A percentile compares a stretch with the other conserved stretches of the same genome.
These are phyloP conservation scores for Sporobolus alterniflorus DNA, from an alignment of 202 grass and related monocot species.

Conservation along the genomic window DNA sequence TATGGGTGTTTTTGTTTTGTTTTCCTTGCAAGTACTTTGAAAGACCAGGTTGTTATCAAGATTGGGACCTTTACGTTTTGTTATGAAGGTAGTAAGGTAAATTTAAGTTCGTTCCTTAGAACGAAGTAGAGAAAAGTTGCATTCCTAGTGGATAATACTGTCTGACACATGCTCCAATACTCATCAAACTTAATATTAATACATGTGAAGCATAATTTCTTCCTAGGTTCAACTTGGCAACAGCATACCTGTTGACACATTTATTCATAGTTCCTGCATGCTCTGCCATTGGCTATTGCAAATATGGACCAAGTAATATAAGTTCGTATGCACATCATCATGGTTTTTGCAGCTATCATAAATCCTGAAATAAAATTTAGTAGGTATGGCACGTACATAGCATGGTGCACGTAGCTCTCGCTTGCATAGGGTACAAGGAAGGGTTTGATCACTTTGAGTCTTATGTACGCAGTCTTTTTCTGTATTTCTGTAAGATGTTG, in stretches of 20 bases:
- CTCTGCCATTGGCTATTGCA: constrained; percentile 2
- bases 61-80: background rate
- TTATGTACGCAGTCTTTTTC: too few species aligned
- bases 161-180: background rate
- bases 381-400: background rate
- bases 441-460: too few species aligned
- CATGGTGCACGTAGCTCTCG: too few species aligned
- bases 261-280: constrained; percentile 20
- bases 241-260: constrained; percentile 3
- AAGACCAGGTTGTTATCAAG: constrained; percentile 24
- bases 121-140: background rate
- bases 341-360: constrained; percentile 23
- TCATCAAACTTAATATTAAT: constrained; percentile 13
- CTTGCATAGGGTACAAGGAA: too few species aligned
- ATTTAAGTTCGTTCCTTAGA: constrained; percentile 21
- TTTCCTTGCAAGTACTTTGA: constrained; percentile 29
- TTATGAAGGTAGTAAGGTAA: constrained; percentile 39
- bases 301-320: constrained; percentile 11
- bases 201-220: constrained; percentile 5
- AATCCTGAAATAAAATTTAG: constrained; percentile 11
- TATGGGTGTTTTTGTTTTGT: constrained; percentile 10
- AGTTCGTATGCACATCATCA: background rate
- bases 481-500: too few species aligned
- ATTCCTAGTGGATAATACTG: background rate
- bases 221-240: constrained; percentile 25